phyloP scores from a whole-genome alignment of 2,329 filamentous ascomycete genomes.

The Cephalotrichum gorgonifer region DNA sequence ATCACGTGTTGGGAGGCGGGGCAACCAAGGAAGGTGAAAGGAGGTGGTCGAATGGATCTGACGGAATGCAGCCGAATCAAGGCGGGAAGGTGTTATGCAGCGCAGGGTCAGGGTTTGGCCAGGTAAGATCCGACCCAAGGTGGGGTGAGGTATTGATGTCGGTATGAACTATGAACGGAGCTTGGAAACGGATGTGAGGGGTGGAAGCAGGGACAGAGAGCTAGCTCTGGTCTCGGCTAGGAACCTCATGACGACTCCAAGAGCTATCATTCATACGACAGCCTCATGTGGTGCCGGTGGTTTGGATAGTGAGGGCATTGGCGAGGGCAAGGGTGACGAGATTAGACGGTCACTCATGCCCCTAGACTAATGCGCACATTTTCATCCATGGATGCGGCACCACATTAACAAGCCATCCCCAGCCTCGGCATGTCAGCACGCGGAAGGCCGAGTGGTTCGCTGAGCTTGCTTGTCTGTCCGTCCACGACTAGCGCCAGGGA shows the following conservation, averaged over 20 bases:
- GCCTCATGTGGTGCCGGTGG: too few relatives aligned
- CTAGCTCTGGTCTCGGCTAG: too few relatives aligned
- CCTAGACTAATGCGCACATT: too few relatives aligned
- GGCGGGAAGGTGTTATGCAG: not conserved
- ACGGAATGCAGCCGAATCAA: not conserved
- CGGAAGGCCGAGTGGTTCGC: not conserved
- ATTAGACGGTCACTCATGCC: too few relatives aligned
- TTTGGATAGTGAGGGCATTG: too few relatives aligned
- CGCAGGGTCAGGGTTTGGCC: not conserved
- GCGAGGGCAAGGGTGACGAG: too few relatives aligned
- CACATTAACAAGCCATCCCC: not conserved
- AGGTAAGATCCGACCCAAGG: not conserved
- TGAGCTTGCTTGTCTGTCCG: not conserved
- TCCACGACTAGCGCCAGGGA: not conserved
- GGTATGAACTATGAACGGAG: not conserved
- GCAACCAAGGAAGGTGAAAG: not conserved
- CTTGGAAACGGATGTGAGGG: not conserved
- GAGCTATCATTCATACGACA: too few relatives aligned
- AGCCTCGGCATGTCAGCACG: not conserved
- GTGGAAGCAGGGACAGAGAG: not conserved
- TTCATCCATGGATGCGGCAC: too few relatives aligned
- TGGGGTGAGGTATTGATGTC: not conserved
- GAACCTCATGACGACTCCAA: too few relatives aligned
- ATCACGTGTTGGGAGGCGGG: constrained; percentile 3
- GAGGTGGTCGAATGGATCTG: not conserved